Conservation (phyloP, 306 rosid species). For the Ceratonia siliqua region DNA sequence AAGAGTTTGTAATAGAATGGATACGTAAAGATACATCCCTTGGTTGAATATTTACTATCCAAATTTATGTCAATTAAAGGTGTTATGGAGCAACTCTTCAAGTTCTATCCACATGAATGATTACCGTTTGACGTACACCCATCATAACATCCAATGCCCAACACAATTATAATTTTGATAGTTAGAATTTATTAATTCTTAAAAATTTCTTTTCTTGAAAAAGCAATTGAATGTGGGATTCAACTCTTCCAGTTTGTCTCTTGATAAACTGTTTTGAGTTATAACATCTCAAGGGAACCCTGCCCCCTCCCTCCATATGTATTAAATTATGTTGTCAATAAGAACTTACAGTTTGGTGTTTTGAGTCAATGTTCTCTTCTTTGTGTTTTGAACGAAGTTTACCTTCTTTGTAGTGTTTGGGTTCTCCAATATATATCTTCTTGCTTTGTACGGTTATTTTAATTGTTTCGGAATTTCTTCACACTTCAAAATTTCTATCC, state of each 20-base stretch:
- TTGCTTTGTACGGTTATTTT: background rate
- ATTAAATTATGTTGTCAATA: background rate
- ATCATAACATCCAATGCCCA: background rate
- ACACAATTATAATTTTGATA: background rate
- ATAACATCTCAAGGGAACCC: conserved; percentile 10
- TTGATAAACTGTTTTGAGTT: background rate
- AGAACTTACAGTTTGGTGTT: conserved; percentile 19
- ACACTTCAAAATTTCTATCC: background rate
- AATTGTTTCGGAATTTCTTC: background rate
- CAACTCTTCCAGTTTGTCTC: background rate
- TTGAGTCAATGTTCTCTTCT: conserved; percentile 17
- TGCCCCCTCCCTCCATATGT: background rate
- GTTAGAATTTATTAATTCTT: background rate
- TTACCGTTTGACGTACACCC: background rate
- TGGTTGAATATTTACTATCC: background rate
- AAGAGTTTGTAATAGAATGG: background rate
- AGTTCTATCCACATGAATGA: background rate
- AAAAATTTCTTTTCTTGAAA: background rate
- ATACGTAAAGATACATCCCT: background rate
- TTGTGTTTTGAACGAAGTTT: conserved; percentile 15
- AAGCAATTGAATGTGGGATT: background rate
- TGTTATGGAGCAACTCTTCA: background rate
- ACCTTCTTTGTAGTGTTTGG: conserved; percentile 1
- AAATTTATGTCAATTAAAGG: background rate
- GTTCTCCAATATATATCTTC: background rate